A percentile compares a stretch with the other conserved stretches of the same genome.
These are phyloP conservation scores for Backusella liffmaniae DNA, from an alignment of 192 early-diverging fungal species.

Conservation along the genomic window DNA sequence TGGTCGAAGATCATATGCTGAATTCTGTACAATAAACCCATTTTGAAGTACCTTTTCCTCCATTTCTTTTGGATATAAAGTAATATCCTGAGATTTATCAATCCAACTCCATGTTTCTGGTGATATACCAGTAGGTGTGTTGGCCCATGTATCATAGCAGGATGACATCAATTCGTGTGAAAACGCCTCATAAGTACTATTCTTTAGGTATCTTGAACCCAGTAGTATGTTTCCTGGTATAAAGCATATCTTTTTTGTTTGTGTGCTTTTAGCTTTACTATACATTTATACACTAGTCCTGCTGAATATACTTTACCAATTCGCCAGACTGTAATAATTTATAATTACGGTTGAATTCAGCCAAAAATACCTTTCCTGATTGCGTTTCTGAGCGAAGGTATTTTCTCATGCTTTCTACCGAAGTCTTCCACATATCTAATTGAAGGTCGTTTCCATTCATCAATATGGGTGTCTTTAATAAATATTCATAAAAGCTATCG, in stretches of 20 bases:
- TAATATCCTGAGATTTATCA: background rate
- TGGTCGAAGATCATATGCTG: conserved; percentile 48
- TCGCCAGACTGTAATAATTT: conserved; percentile 30
- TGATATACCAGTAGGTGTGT: conserved; percentile 46
- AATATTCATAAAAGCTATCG: conserved; percentile 65
- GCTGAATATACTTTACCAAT: conserved; percentile 16
- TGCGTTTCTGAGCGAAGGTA: conserved; percentile 24
- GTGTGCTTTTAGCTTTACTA: background rate
- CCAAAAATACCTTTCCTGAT: conserved; percentile 17
- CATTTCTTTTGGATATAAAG: conserved; percentile 1
- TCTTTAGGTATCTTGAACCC: conserved; percentile 44
- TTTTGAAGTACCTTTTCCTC: background rate
- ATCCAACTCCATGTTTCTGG: conserved; percentile 48
- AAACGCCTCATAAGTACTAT: conserved; percentile 29
- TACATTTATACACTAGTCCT: background rate
- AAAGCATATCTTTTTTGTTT: conserved; percentile 49
- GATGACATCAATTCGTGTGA: conserved; percentile 43
- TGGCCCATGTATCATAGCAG: conserved; percentile 46
- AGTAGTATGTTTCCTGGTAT: conserved; percentile 51
- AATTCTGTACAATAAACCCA: conserved; percentile 15
- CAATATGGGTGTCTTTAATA: conserved; percentile 56
- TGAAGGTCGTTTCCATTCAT: conserved; percentile 38
- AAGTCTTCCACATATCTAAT: conserved; percentile 37
- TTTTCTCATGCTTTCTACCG: conserved; percentile 21
- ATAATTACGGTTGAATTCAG: conserved; percentile 7